Evolutionary conservation across 805 yeast genomes (phyloP).

Genomic region (Candida wancherniae): DNA sequence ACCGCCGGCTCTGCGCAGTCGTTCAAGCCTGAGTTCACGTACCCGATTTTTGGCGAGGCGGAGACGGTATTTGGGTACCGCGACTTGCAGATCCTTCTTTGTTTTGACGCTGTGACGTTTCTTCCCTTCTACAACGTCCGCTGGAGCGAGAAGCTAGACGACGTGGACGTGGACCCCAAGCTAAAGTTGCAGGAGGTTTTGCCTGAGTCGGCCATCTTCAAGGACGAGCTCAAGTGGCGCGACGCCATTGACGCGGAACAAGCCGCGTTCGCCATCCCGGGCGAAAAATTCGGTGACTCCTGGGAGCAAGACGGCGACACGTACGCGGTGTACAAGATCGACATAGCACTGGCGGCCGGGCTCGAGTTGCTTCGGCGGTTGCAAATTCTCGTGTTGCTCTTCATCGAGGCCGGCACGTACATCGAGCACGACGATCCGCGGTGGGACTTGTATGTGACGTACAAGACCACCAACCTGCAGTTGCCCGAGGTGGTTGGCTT

Average conservation of each 20-base stretch:
- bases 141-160: conserved; percentile 48
- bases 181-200: conserved; percentile 50
- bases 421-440: conserved; percentile 70
- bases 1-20: conserved; percentile 49
- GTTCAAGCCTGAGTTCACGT: conserved; percentile 79
- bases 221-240: conserved; percentile 68
- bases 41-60: conserved; percentile 89
- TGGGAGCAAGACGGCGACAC: conserved; percentile 31
- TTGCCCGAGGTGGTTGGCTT: conserved; percentile 64
- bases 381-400: conserved; percentile 74
- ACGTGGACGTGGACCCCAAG: conserved; percentile 57
- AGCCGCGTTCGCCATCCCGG: conserved; percentile 39
- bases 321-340: conserved; percentile 50
- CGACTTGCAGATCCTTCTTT: conserved; percentile 56
- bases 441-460: conserved; percentile 74
- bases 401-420: conserved; percentile 90
- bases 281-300: conserved; percentile 25
- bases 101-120: conserved; percentile 71
- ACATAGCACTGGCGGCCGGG: conserved; percentile 38
- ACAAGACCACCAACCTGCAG: conserved; percentile 19
- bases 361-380: conserved; percentile 59
- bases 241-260: conserved; percentile 49
- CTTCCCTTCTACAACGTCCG: conserved; percentile 65
- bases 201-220: conserved; percentile 56
- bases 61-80: conserved; percentile 85